Base-by-base conservation (phyloP, 345 rosid genomes). In the Capsella bursapastoris region DNA sequence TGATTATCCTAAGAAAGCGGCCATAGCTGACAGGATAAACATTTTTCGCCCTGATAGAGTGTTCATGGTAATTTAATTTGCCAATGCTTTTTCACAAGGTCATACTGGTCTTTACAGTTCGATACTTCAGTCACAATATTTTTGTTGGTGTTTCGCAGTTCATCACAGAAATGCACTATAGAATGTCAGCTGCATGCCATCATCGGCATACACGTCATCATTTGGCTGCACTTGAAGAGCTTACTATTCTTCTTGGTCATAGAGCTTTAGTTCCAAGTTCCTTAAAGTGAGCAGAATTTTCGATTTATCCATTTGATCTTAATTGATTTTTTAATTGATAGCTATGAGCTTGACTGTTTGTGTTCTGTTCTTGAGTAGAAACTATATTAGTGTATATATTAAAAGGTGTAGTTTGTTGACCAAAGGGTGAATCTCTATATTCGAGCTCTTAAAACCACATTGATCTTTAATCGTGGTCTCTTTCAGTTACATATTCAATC, bases 21-120 rank as follows among this genome's bases (percentile, higher is more conserved):
- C 82, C 43, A 85, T 94, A 62, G 34, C 86, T 48, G 97, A 94
- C 78, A 89, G 83, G 81, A 87, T 94, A 43, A 91, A 91, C 66
- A 83, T 94, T 72, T 91, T 94, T 78, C 97, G 96, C 66, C 86
- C 92, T 1, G 97, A 94, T 79, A 89, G 97, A 78, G 96, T 85
- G 72, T 94, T 91, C 83, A 91, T 88, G 97, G 98, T 94, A 50
- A 38, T 60, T 61, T 75, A 51, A 52, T 66, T 55, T 76, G 51
- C 32, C 35, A 2, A 73, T 11, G 35, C 32, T 2, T 72, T 73
- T 59, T 55, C 55, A 14, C 5, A 11, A 56, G 7, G 47, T 68
- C 70, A 49, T 12, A 69, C 57, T 35, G 51, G 49, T 64, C 5
- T 68, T 18, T 0, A 0, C 22, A 18, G 1, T 68, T 29, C 34